phyloP scores from a whole-genome alignment of 2,329 filamentous ascomycete species.

The Aspergillus quadricinctus region DNA sequence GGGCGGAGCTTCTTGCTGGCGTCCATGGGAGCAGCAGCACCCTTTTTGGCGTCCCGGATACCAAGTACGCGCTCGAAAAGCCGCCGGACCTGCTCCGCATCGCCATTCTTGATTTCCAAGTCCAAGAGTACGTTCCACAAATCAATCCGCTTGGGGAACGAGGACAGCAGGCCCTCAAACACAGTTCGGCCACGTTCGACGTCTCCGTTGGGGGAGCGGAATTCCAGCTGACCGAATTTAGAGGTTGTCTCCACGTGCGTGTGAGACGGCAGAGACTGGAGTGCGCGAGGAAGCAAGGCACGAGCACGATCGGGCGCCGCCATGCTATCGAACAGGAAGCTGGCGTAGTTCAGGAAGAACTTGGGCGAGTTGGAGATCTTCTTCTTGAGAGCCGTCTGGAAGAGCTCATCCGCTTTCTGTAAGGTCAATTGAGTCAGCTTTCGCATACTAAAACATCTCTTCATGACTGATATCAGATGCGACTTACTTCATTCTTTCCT shows the following conservation, averaged over 20 bases:
- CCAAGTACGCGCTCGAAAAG: constrained; percentile 73
- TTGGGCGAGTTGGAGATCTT: constrained; percentile 76
- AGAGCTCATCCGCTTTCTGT: constrained; percentile 83
- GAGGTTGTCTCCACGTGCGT: constrained; percentile 71
- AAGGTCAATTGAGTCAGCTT: constrained; percentile 22
- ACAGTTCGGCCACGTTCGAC: constrained; percentile 89
- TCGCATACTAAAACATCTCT: background rate
- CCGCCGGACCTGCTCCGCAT: constrained; percentile 63
- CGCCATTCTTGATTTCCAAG: constrained; percentile 64
- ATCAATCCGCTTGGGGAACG: constrained; percentile 84
- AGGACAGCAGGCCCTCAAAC: constrained; percentile 80
- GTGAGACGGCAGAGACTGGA: constrained; percentile 70
- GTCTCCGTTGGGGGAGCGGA: constrained; percentile 75
- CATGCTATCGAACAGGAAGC: constrained; percentile 76
- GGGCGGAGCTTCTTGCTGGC: constrained; percentile 66
- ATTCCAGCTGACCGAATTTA: constrained; percentile 89
- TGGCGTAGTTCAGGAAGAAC: constrained; percentile 92
- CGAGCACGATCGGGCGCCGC: constrained; percentile 69
- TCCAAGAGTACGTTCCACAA: constrained; percentile 91
- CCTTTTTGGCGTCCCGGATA: constrained; percentile 40
- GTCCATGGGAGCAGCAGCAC: constrained; percentile 24
- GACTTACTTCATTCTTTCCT: constrained; percentile 71
- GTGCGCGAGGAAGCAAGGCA: constrained; percentile 73
- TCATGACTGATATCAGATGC: background rate
- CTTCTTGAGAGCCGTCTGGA: constrained; percentile 83